Base-by-base conservation (phyloP, 2,329 filamentous ascomycete species). In the Arthroderma sp. region DNA sequence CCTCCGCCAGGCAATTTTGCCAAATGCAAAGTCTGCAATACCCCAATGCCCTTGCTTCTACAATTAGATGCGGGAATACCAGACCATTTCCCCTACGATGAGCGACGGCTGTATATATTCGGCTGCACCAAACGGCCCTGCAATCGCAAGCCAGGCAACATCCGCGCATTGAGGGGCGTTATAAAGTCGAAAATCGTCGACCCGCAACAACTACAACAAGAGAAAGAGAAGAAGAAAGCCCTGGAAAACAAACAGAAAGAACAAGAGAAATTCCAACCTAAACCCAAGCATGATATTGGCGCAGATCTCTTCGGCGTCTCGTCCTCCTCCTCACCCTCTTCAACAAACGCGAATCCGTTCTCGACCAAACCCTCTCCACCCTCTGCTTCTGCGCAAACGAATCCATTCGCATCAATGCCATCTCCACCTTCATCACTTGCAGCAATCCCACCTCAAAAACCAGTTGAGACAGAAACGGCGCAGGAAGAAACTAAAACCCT, bases 11-110 rank as follows among this genome's bases (percentile, higher is more conserved):
- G 83, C 27, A 70, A 80, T 1, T 73, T 94, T 6, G 86, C 84
- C 22, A 82, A 80, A 65, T 98, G 91, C 70, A 86, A 84, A 65
- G 75, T 84, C 52, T 98, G 91, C 76, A 84, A 86, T 53, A 76
- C 80, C 43, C 66, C 86, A 43, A 86, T 95, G 77, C 80, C 78
- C 1, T 73, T 96, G 7, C 75, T 98, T 3, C 75, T 98, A 39
- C 87, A 98, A 64, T 75, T 98, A 29, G 86, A 98, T 64, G 88
- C 79, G 56, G 87, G 95, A 60, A 73, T 96, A 3, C 88, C 87
- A 9, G 83, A 89, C 45, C 74, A 78, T 40, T 95, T 94, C 57
- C 83, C 87, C 1, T 79, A 81, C 45, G 86, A 96, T 64, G 86
- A 95, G 57, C 75, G 91, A 53, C 78, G 89, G 50, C 62, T 98